Evolutionary conservation across 2,329 filamentous ascomycete species (phyloP).

Genomic region (Hortaea werneckii): DNA sequence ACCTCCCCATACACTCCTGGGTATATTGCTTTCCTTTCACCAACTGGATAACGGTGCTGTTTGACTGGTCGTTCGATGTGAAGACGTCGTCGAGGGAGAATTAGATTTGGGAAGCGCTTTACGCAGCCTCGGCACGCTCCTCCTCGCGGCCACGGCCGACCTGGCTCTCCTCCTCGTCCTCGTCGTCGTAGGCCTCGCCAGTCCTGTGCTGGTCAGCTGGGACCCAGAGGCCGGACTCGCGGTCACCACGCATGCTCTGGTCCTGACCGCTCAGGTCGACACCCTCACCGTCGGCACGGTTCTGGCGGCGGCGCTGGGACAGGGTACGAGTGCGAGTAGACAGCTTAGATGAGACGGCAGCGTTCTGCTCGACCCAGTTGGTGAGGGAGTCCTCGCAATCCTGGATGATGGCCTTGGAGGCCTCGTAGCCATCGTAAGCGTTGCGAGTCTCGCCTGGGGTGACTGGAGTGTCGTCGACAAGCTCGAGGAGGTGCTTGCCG

Average conservation of each 20-base stretch:
- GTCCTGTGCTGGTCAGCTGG: conserved; percentile 58
- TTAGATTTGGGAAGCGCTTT: neutral
- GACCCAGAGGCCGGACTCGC: conserved; percentile 72
- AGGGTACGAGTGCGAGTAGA: conserved; percentile 80
- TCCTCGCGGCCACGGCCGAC: conserved; percentile 39
- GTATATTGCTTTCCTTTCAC: conserved; percentile 5
- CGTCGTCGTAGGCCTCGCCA: conserved; percentile 50
- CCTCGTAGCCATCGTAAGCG: conserved; percentile 96
- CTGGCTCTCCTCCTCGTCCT: conserved; percentile 47
- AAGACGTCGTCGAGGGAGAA: no score
- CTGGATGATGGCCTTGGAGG: conserved; percentile 96
- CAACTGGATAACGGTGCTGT: neutral
- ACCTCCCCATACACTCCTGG: conserved; percentile 3
- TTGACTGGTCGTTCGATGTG: no score
- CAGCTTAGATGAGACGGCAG: conserved; percentile 76
- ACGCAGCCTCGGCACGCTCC: conserved; percentile 24
- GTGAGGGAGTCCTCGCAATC: conserved; percentile 96
- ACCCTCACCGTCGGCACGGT: conserved; percentile 47
- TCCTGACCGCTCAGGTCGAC: conserved; percentile 79
- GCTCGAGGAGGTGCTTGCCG: conserved; percentile 94
- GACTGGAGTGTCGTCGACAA: conserved; percentile 92
- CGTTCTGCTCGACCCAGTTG: conserved; percentile 91
- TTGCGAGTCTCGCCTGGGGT: conserved; percentile 93
- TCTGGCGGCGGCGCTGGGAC: conserved; percentile 63
- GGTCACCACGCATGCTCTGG: conserved; percentile 48